Evolutionary conservation across 2,329 filamentous ascomycete species (phyloP), one percentile per base, ranked within the genome.

Genomic region (Epichloe uncinata): DNA sequence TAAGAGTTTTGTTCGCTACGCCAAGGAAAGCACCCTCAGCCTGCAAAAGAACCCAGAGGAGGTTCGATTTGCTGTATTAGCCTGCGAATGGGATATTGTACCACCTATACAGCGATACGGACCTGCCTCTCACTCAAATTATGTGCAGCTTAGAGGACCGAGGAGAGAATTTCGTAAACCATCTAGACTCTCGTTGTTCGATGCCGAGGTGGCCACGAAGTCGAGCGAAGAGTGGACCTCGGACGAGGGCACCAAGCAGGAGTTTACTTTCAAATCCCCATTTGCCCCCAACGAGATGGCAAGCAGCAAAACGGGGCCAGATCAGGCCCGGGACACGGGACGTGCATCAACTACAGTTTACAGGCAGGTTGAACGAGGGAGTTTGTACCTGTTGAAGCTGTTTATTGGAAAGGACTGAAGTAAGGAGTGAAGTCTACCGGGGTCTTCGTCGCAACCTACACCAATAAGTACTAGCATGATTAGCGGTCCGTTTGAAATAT

Each of bases 1-100:
- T 15, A 54, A 63, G 6, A 61, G 60, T 26, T 73, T 70, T 52
- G 52, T 68, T 16, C 54, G 56, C 20, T 67, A 72, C 54, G 60
- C 66, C 38, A 67, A 61, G 47, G 45, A 55, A 37, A 67, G 65
- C 53, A 59, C 55, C 15, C 54, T 64, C 33, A 62, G 56, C 51
- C 60, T 60, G 3, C 63, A 69, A 38, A 50, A 52, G 9, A 51
- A 55, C 16, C 69, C 71, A 1, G 59, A 62, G 18, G 55, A 56
- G 6, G 71, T 73, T 45, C 56, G 63, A 13, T 73, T 73, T 52
- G 63, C 66, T 26, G 58, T 73, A 4, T 45, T 73, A 37, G 67
- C 63, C 1, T 72, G 69, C 52, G 66, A 72, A 53, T 72, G 67
- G 68, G 52, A 57, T 5, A 60, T 65, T 13, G 8, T 16, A 15